Evolutionary conservation across 2,329 filamentous ascomycete species (phyloP).

Genomic region (Epichloe sp.): DNA sequence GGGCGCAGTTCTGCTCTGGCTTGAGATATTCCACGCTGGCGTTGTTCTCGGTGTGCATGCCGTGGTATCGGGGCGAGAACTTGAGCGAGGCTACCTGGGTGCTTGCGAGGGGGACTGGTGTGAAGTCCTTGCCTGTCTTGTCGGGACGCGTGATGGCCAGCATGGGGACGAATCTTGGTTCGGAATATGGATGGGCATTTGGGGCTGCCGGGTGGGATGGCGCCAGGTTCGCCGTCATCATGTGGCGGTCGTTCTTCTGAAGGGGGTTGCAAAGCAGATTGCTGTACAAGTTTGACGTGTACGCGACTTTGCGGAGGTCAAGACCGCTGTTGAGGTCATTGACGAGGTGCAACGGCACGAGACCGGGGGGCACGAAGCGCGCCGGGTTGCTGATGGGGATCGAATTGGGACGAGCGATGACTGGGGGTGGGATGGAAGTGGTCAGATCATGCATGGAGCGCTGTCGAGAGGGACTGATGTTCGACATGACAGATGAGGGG

Average conservation of each 20-base stretch:
- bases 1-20: slow-evolving; percentile 30
- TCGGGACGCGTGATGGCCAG: slow-evolving; percentile 10
- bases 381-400: background rate
- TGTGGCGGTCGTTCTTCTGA: no score
- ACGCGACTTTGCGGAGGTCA: background rate
- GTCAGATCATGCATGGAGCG: slow-evolving; percentile 4
- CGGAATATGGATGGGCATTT: background rate
- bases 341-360: background rate
- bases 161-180: slow-evolving; percentile 12
- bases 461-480: background rate
- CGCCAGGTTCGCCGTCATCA: no score
- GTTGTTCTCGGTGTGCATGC: slow-evolving; percentile 22
- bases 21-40: slow-evolving; percentile 20
- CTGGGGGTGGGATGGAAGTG: background rate
- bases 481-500: background rate
- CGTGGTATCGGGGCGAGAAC: slow-evolving; percentile 24
- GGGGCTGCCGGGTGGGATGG: background rate
- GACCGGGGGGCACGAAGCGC: background rate
- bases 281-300: background rate
- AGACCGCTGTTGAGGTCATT: background rate
- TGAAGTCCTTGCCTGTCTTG: slow-evolving; percentile 5
- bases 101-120: slow-evolving; percentile 3
- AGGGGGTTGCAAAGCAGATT: no score
- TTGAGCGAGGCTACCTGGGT: slow-evolving; percentile 1
- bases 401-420: slow-evolving; percentile 3